A percentile compares a stretch with the other conserved stretches of the same genome.
phyloP scores from a whole-genome alignment of 345 rosid genomes.

The Corchorus capsularis region DNA sequence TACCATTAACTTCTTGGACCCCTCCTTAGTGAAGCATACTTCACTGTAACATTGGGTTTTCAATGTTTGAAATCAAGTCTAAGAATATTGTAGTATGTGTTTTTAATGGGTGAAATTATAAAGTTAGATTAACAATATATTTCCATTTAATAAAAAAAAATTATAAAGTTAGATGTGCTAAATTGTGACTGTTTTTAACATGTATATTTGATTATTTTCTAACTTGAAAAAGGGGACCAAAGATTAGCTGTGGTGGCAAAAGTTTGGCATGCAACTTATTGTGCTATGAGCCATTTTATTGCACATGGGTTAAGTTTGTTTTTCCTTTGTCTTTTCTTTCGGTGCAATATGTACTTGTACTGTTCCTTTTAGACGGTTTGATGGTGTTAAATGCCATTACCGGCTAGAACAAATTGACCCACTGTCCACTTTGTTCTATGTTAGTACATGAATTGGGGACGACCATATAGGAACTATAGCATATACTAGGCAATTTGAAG shows the following conservation, averaged over 20 bases:
- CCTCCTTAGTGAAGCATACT: not conserved
- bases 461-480: not conserved
- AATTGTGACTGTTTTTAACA: not conserved
- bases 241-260: not conserved
- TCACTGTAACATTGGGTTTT: not conserved
- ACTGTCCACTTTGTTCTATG: not conserved
- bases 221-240: not conserved
- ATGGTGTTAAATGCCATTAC: not conserved
- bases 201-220: not conserved
- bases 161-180: not conserved
- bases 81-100: too few relatives aligned
- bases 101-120: too few relatives aligned
- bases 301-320: constrained; percentile 7
- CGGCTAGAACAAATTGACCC: not conserved
- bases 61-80: too few relatives aligned
- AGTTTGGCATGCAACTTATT: not conserved
- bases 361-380: not conserved
- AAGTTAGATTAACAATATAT: too few relatives aligned
- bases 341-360: not conserved
- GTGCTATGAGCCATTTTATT: not conserved
- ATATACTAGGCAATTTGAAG: too few relatives aligned
- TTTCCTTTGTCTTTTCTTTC: not conserved
- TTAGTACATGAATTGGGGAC: not conserved
- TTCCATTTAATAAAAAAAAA: too few relatives aligned
- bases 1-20: not conserved